Evolutionary conservation across 345 rosid species (phyloP).

Genomic region (Brassica napus): DNA sequence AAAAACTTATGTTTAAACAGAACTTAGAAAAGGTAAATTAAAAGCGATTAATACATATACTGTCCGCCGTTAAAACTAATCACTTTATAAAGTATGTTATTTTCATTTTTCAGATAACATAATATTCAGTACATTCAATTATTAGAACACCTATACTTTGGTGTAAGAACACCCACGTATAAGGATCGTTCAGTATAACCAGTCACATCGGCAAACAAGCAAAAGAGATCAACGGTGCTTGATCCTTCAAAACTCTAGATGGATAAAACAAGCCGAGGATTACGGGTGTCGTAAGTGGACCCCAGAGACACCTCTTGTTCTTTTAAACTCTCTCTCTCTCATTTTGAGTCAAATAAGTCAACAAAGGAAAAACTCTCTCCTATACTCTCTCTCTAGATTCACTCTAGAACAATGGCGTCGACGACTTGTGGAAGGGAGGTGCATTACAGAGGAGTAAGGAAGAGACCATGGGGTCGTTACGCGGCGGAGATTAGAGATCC

Average conservation of each 20-base stretch:
- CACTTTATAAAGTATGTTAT: neutral
- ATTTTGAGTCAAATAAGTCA: constrained; percentile 36
- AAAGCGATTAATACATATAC: neutral
- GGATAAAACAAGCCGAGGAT: constrained; percentile 35
- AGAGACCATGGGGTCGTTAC: constrained; percentile 98
- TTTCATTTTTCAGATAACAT: neutral
- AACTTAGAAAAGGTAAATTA: neutral
- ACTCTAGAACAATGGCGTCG: constrained; percentile 51
- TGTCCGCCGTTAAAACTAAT: neutral
- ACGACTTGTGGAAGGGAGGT: constrained; percentile 57
- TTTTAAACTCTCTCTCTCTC: constrained; percentile 22
- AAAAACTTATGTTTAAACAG: neutral
- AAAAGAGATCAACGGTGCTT: constrained; percentile 31
- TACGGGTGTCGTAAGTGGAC: constrained; percentile 36
- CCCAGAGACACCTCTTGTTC: constrained; percentile 1
- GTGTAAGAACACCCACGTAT: constrained; percentile 24
- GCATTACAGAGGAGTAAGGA: constrained; percentile 88
- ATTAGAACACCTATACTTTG: neutral
- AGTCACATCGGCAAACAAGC: constrained; percentile 23
- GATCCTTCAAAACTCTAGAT: neutral
- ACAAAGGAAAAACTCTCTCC: constrained; percentile 32
- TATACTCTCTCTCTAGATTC: neutral
- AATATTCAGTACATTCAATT: neutral
- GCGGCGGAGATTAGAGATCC: constrained; percentile 98
- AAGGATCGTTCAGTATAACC: neutral